A percentile compares a stretch with the other conserved stretches of the same genome.
phyloP scores from a whole-genome alignment of 768 basidiomycete species.

The Boletus vinaceobasis region DNA sequence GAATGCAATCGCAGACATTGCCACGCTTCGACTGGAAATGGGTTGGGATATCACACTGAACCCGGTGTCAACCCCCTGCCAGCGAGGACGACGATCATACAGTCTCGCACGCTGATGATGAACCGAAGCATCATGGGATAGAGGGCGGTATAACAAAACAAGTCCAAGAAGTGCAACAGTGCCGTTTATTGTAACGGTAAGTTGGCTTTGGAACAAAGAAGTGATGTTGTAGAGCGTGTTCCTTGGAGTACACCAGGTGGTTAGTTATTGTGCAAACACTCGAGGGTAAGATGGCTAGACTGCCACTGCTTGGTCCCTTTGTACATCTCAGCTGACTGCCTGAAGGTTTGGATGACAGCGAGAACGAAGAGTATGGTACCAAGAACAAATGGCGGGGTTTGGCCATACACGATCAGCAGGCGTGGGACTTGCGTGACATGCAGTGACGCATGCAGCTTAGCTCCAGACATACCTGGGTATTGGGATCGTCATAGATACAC shows the following conservation, averaged over 20 bases:
- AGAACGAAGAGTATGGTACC: background rate
- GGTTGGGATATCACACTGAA: background rate
- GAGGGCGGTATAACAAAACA: background rate
- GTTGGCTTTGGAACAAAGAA: background rate
- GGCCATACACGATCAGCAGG: background rate
- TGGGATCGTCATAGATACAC: background rate
- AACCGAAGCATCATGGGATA: background rate
- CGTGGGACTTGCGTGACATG: too few relatives aligned
- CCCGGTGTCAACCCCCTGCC: background rate
- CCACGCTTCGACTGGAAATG: background rate
- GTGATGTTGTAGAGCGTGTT: background rate
- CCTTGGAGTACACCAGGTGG: too few relatives aligned
- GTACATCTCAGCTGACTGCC: slow-evolving; percentile 3
- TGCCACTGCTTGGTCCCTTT: slow-evolving; percentile 6
- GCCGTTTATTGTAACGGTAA: background rate
- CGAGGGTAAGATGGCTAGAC: too few relatives aligned
- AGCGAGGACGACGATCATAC: background rate
- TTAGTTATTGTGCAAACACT: background rate
- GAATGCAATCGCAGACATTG: background rate
- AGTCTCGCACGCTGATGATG: background rate
- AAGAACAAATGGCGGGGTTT: background rate
- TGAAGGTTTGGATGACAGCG: background rate
- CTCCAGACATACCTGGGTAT: background rate
- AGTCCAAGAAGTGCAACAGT: background rate
- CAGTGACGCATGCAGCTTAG: background rate